Percentiles rank a stretch among this genome's conserved stretches.
These are phyloP conservation scores for Pythium aristosporum DNA, from an alignment of 352 stramenopile genomes.

Conservation along the genomic window DNA sequence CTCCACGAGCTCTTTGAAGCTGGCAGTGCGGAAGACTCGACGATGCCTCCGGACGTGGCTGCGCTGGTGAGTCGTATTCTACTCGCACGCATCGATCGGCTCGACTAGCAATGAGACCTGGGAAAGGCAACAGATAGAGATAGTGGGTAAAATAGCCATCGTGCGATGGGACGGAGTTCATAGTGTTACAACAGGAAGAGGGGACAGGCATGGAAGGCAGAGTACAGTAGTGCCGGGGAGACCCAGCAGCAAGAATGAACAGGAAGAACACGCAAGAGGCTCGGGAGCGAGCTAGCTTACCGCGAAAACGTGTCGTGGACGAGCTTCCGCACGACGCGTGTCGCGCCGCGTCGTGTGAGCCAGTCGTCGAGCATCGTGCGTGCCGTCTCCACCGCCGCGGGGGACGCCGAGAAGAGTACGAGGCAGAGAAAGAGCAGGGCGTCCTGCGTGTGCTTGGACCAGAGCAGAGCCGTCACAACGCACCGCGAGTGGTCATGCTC, in stretches of 20 bases:
- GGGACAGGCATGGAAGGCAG: too few relatives aligned
- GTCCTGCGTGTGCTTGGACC: slow-evolving; percentile 26
- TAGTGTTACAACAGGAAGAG: too few relatives aligned
- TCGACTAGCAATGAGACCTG: slow-evolving; percentile 42
- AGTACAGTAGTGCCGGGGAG: too few relatives aligned
- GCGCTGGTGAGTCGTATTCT: slow-evolving; percentile 46
- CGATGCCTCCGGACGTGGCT: slow-evolving; percentile 34
- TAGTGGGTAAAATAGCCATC: background rate
- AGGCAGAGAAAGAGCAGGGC: slow-evolving; percentile 25
- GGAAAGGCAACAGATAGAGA: too few relatives aligned
- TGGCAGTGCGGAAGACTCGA: slow-evolving; percentile 40
- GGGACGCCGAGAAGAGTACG: slow-evolving; percentile 16
- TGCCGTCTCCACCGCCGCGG: background rate
- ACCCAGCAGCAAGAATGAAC: background rate
- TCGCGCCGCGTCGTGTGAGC: slow-evolving; percentile 8
- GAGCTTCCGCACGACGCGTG: slow-evolving; percentile 14
- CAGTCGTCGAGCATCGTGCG: slow-evolving; percentile 5
- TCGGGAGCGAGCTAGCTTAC: background rate
- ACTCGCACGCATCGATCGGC: slow-evolving; percentile 52
- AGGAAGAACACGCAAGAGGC: background rate
- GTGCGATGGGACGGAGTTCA: too few relatives aligned
- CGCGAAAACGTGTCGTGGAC: slow-evolving; percentile 10
- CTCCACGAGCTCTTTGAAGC: slow-evolving; percentile 49
- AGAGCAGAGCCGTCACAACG: slow-evolving; percentile 23
- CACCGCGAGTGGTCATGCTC: slow-evolving; percentile 12